Base-by-base conservation (phyloP, 2,329 filamentous ascomycete genomes). In the Metarhizium rileyi region DNA sequence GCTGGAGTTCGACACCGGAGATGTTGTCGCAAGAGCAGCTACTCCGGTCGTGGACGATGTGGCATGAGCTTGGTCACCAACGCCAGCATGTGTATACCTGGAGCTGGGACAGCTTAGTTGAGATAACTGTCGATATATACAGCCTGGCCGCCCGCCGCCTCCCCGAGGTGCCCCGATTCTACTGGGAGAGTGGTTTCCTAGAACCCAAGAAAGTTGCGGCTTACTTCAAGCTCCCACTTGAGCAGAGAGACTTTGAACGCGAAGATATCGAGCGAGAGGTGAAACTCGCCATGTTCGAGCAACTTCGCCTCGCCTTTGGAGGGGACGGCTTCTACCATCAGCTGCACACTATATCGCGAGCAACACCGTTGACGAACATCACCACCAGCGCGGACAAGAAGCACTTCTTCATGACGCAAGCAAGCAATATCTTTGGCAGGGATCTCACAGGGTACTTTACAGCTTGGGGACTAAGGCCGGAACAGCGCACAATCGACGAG, bases 251-350 rank as follows among this genome's bases (percentile, higher is more conserved):
- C n/a, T n/a, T n/a, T n/a, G n/a, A n/a, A n/a, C n/a, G n/a, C n/a
- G 51, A 50, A 18, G 5, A 23, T 1, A 20, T 28, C 3, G 28
- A 40, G 5, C 3, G 5, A 4, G 42, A 47, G 6, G 16, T 23
- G 3, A n/a, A 42, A 23, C 47, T 52, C 27, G 38, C 22, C 20
- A 46, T 52, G 46, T 47, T 46, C 25, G 50, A 52, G 23, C 50
- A 52, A 42, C 43, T 52, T 22, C 36, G 50, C 5, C 40, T 52
- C 18, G 27, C 14, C 2, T 52, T 52, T 30, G 47, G 47, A 35
- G 27, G 27, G 12, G 47, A 49, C 14, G 27, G 4, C 5, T 47
- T 52, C 27, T 52, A 52, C 20, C 43, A 40, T 2, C 5, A n/a
- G 10, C 46, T 52, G 27, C 50, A 49, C 38, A 28, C 4, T 2